A percentile compares a stretch with the other conserved stretches of the same genome.
Evolutionary conservation across 192 early-diverging fungal genomes (phyloP).

Genomic region (Entomortierella lignicola): DNA sequence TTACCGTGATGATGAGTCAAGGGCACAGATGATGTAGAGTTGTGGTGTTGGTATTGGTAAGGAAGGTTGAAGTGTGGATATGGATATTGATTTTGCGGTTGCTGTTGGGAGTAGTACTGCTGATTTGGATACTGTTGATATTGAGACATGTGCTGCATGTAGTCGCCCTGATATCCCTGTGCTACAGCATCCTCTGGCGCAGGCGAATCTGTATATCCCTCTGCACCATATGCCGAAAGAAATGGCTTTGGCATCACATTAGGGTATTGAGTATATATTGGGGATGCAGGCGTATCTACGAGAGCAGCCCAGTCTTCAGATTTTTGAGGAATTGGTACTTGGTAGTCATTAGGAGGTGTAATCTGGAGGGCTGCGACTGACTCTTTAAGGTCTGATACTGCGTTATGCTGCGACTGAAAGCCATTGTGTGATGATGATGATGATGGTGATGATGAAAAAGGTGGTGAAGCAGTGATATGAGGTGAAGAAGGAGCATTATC

Average conservation of each 20-base stretch:
- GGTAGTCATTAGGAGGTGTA: not conserved
- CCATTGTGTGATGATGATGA: conserved; percentile 1
- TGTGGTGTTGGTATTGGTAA: conserved; percentile 16
- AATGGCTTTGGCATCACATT: conserved; percentile 4
- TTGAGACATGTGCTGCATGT: conserved; percentile 20
- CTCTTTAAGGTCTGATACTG: not conserved
- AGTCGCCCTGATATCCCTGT: conserved; percentile 13
- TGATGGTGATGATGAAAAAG: conserved; percentile 1
- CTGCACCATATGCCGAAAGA: not conserved
- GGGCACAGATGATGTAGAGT: conserved; percentile 20
- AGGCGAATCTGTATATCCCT: conserved; percentile 27
- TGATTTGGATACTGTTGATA: not conserved
- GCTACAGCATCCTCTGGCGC: conserved; percentile 8
- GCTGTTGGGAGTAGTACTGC: not conserved
- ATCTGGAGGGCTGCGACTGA: conserved; percentile 1
- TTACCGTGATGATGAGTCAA: not conserved
- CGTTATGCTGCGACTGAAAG: conserved; percentile 3
- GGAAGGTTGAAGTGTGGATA: not conserved
- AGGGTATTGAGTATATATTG: conserved; percentile 8
- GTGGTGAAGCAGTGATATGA: conserved; percentile 2
- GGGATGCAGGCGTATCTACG: conserved; percentile 35
- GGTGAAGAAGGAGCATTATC: conserved; percentile 2
- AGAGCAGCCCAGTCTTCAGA: conserved; percentile 48
- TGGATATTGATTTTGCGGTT: conserved; percentile 4
- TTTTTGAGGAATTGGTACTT: conserved; percentile 30